Evolutionary conservation across 1,139 yeast species (phyloP), one percentile per base, ranked within the genome.

Genomic region (Nakaseomyces bracarensis): DNA sequence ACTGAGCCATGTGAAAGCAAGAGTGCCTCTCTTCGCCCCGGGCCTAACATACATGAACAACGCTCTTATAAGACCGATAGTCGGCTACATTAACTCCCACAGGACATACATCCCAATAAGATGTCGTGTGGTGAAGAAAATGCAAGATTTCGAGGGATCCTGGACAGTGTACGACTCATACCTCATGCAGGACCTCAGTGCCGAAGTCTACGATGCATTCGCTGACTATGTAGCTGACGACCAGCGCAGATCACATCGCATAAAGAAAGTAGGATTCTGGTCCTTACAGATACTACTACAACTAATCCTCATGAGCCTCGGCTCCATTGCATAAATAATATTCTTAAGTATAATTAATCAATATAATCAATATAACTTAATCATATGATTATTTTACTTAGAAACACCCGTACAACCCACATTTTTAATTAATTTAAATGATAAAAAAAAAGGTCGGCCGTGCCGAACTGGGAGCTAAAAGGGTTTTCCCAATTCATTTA

Each of bases 81-180:
- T 91, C 22, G 97, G 93, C 0, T 91, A 89, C 63, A 89, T 91
- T 58, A 91, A 91, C 61, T 82, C 94, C 27, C 75, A 83, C 48
- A 82, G 84, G 55, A 86, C 97, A 0, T 83, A 82, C 53, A 89
- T 91, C 49, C 96, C 95, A 39, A 79, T 91, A 47, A 73, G 79
- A 49, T 86, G 95, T 57, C 75, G 89, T 4, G 77, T 91, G n/a
- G 82, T 82, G 37, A 91, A 91, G 59, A 74, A 77, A 41, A 65
- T 86, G 22, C 68, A 70, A 28, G 97, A 91, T 57, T 91, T 91
- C 58, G 87, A 84, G 54, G 98, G 98, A 0, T 77, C 95, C 4
- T 91, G 98, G 98, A 91, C 98, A 1, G 72, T 87, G 4, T 91
- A 87, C 61, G 98, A 91, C 60, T 82, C 94, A 27, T 70, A 82